Conservation (phyloP, 1,139 yeast species). For the Saccharomyces hybrid region DNA sequence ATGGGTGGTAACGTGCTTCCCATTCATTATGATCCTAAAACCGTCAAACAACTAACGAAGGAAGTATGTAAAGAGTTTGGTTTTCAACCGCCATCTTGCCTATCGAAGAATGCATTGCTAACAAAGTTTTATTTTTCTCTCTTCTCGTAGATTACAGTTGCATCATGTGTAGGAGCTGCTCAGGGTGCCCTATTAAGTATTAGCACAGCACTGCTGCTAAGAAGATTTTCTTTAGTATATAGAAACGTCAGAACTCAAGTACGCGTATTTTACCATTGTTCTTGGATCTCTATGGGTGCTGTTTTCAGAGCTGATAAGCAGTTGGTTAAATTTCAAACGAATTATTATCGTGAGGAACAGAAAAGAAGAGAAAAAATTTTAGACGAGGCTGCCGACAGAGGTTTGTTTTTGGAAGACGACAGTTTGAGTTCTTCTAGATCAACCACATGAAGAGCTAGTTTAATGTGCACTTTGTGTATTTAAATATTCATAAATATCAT, state of each 20-base stretch:
- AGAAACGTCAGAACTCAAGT: conserved; percentile 35
- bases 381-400: conserved; percentile 39
- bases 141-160: conserved; percentile 25
- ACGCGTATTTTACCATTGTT: conserved; percentile 35
- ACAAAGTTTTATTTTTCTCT: background rate
- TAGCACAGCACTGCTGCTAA: conserved; percentile 30
- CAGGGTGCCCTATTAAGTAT: conserved; percentile 35
- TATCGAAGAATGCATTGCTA: background rate
- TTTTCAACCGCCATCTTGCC: background rate
- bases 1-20: conserved; percentile 28
- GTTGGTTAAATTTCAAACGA: conserved; percentile 31
- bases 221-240: conserved; percentile 31
- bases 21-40: conserved; percentile 32
- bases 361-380: conserved; percentile 31
- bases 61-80: conserved; percentile 10
- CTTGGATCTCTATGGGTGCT: conserved; percentile 36
- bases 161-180: conserved; percentile 35
- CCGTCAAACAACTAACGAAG: conserved; percentile 29
- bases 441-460: background rate
- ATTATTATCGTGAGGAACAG: conserved; percentile 30
- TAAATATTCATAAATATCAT: conserved; percentile 1
- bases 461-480: background rate
- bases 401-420: conserved; percentile 35
- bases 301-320: conserved; percentile 38
- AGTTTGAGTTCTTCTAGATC: background rate